Evolutionary conservation across 768 basidiomycete genomes (phyloP), one percentile per base, ranked within the genome.

Genomic region (Pulveroboletus ravenelii): DNA sequence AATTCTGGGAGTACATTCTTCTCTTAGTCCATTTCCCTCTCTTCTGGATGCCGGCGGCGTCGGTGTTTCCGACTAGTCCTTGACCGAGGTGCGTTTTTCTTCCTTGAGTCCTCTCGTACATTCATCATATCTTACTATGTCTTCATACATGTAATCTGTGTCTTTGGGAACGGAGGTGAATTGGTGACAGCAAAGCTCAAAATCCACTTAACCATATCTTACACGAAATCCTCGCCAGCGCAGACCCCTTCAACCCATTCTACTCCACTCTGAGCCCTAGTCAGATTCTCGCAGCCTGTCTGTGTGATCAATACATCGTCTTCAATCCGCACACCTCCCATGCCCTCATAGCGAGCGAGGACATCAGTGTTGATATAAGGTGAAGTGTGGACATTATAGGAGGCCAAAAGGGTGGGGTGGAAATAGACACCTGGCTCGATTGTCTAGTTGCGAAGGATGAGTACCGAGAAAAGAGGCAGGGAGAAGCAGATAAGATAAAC

Each of bases 281-380:
- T 96, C 54, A 96, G 62, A 69, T 93, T 95, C 72, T 92, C 84
- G 58, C 77, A 81, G 7, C 89, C 89, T 12, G 76, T 74, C 50
- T 74, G 67, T 10, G 83, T 91, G 54, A 99, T 83, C 7, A 89
- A 68, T 4, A 97, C 78, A 27, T 88, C 92, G 65, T 98, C 95
- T 67, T 98, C 95, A 55, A 98, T 94, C 45, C 94, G 73, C 2
- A 98, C 87, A 0, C 94, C 95, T 13, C 95, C 95, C 20, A 97
- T 89, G 31, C 72, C 69, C 60, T 89, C 84, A 61, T 93, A 97
- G 32, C 50, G 54, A 32, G 62, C 53, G 15, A 65, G 65, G 17
- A 58, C 41, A 0, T 54, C 48, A 0, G 41, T 36, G 17, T 65
- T 47, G 55, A 97, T 81, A 27, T 63, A 65, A 40, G 40, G 61